Evolutionary conservation across 495 filamentous ascomycete genomes (phyloP), one percentile per base, ranked within the genome.

Genomic region (Tuber calosporum): DNA sequence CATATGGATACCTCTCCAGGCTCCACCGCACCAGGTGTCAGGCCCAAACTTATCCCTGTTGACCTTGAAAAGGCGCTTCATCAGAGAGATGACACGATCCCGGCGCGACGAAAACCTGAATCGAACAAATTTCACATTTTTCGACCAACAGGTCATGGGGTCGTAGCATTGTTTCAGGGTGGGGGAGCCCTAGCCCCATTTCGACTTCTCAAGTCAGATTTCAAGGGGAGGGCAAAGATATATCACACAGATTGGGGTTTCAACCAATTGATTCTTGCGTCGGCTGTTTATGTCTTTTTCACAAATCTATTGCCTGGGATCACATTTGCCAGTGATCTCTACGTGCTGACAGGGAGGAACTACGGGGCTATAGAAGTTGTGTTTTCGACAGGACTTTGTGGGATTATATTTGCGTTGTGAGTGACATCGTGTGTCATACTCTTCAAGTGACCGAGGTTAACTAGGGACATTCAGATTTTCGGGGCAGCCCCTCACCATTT

Each of bases 361-460:
- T 92, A 89, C 86, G 90, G 89, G 0, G 89, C 90, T 0, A 89
- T 91, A 72, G 90, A 91, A 77, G 89, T 91, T 0, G 89, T 92
- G 7, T 88, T 91, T 68, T 90, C 88, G 74, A 91, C 90, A 1
- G 90, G 89, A 1, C 83, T 92, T 20, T 90, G 88, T 80, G 89
- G 89, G 0, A 78, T 90, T 38, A 87, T 91, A 20, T 92, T 92
- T 80, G 87, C 87, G 15, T 68, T 90, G 88, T 90, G 83, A 72
- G 87, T 82, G 19, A 39, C 17, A 38, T 34, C 2, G 34, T 39
- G 53, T 68, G 2, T 67, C 8, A 70, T 62, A 45, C 7, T 39
- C 53, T 68, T 22, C 67, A 34, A 26, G 5, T 22, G 38, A 6
- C 20, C 38, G 38, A 42, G n/a, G 30, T 48, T 76, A 48, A 82